These are phyloP conservation scores for Globisporangium mamillatum DNA, from an alignment of 352 stramenopile genomes.

Conservation along the genomic window DNA sequence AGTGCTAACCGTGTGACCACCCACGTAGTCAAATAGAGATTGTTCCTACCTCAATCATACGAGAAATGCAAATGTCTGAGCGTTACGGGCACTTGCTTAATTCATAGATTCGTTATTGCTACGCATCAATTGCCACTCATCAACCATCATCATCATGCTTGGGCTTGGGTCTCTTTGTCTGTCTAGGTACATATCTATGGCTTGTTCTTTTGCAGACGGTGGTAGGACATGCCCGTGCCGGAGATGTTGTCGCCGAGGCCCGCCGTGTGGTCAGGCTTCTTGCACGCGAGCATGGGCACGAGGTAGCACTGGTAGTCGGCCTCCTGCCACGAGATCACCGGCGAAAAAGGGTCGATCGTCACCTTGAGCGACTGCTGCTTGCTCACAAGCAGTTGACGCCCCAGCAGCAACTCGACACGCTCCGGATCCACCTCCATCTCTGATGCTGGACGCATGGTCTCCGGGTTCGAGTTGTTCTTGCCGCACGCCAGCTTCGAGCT, in stretches of 20 bases:
- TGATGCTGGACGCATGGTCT: conserved; percentile 47
- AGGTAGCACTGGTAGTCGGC: conserved; percentile 74
- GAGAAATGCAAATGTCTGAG: background rate
- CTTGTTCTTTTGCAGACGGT: conserved; percentile 50
- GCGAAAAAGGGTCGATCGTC: conserved; percentile 63
- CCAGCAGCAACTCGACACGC: conserved; percentile 66
- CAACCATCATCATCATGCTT: background rate
- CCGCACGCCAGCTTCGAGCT: conserved; percentile 80
- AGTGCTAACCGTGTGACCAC: too few species aligned
- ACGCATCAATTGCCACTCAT: conserved; percentile 2
- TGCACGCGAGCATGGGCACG: conserved; percentile 80
- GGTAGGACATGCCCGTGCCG: conserved; percentile 79
- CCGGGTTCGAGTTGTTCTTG: conserved; percentile 38
- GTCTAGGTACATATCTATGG: conserved; percentile 10
- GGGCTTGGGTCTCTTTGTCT: background rate
- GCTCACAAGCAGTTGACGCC: conserved; percentile 53
- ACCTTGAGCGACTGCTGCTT: conserved; percentile 51
- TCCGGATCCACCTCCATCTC: conserved; percentile 73
- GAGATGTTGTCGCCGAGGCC: conserved; percentile 87
- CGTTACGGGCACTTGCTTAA: background rate
- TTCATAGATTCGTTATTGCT: background rate
- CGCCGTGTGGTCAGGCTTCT: conserved; percentile 77
- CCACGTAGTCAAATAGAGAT: background rate
- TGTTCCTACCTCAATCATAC: conserved; percentile 7
- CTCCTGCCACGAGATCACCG: conserved; percentile 66